Conservation (phyloP, 75 land plant genomes). For the Picea sitchensis region DNA sequence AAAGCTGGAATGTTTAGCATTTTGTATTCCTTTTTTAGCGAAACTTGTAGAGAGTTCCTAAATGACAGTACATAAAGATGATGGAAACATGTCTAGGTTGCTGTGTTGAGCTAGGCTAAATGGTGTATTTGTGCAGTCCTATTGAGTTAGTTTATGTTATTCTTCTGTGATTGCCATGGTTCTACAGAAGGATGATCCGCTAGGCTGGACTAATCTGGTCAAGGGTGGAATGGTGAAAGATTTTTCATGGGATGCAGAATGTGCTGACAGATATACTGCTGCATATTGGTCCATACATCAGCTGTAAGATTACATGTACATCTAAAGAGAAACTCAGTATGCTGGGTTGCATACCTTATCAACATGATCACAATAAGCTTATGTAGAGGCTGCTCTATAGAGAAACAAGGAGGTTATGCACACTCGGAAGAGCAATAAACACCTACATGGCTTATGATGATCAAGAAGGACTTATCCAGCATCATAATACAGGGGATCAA, state of each 20-base stretch:
- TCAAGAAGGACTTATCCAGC: too few relatives aligned
- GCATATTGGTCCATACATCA: constrained; percentile 29
- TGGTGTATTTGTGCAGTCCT: neutral
- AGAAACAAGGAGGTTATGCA: too few relatives aligned
- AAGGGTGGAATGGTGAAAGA: constrained; percentile 56
- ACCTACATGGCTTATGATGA: too few relatives aligned
- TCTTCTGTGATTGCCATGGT: neutral
- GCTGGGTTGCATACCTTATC: too few relatives aligned
- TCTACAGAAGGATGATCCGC: constrained; percentile 36
- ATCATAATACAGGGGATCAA: too few relatives aligned
- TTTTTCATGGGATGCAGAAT: constrained; percentile 66
- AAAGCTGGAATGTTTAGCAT: neutral
- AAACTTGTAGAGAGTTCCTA: neutral
- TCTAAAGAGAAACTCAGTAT: too few relatives aligned
- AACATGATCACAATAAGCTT: too few relatives aligned
- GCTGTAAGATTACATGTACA: neutral
- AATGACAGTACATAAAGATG: neutral
- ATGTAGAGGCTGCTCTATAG: too few relatives aligned
- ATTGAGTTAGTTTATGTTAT: constrained; percentile 1
- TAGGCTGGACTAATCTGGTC: constrained; percentile 36
- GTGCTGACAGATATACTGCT: constrained; percentile 44
- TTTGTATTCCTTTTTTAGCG: neutral
- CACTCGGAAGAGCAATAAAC: too few relatives aligned
- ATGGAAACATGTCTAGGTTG: neutral
- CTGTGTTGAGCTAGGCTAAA: neutral